Percentiles rank a stretch among this genome's conserved stretches.
phyloP scores from a whole-genome alignment of 345 rosid genomes.

The Noccaea bulbosa region DNA sequence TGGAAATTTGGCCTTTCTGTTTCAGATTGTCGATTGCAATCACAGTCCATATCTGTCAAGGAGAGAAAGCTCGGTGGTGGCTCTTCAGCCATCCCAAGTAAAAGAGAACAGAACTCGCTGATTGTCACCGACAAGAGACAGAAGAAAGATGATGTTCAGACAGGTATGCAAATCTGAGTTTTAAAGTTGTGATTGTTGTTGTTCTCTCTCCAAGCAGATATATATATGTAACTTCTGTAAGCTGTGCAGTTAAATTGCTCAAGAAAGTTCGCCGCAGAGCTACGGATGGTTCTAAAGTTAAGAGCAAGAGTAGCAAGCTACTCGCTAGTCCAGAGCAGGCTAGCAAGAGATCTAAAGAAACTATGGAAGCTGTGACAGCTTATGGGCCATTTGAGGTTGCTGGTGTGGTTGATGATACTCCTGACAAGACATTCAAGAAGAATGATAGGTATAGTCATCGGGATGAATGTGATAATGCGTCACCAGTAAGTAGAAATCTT shows the following conservation, averaged over 20 bases:
- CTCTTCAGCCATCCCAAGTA: slow-evolving; percentile 37
- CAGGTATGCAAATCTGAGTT: background rate
- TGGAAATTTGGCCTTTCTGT: slow-evolving; percentile 26
- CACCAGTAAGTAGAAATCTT: slow-evolving; percentile 55
- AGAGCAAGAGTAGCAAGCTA: slow-evolving; percentile 20
- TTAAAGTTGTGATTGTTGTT: background rate
- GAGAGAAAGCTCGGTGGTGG: slow-evolving; percentile 39
- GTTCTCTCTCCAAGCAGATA: slow-evolving; percentile 1
- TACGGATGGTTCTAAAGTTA: slow-evolving; percentile 16
- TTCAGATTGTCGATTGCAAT: slow-evolving; percentile 46
- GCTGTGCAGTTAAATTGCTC: slow-evolving; percentile 22
- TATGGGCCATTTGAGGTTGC: slow-evolving; percentile 36
- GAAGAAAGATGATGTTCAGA: slow-evolving; percentile 35
- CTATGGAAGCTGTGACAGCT: slow-evolving; percentile 27
- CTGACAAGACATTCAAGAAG: slow-evolving; percentile 33
- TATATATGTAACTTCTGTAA: background rate
- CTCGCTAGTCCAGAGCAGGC: slow-evolving; percentile 4
- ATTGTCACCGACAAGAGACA: slow-evolving; percentile 39
- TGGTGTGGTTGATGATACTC: slow-evolving; percentile 41
- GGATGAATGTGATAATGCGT: slow-evolving; percentile 47
- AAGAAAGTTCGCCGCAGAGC: slow-evolving; percentile 26
- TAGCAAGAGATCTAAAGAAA: slow-evolving; percentile 8
- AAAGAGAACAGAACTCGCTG: slow-evolving; percentile 36
- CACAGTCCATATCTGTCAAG: slow-evolving; percentile 15
- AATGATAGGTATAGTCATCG: slow-evolving; percentile 28